Conservation (phyloP, 495 filamentous ascomycete genomes). For the Penicillium cataractarum region DNA sequence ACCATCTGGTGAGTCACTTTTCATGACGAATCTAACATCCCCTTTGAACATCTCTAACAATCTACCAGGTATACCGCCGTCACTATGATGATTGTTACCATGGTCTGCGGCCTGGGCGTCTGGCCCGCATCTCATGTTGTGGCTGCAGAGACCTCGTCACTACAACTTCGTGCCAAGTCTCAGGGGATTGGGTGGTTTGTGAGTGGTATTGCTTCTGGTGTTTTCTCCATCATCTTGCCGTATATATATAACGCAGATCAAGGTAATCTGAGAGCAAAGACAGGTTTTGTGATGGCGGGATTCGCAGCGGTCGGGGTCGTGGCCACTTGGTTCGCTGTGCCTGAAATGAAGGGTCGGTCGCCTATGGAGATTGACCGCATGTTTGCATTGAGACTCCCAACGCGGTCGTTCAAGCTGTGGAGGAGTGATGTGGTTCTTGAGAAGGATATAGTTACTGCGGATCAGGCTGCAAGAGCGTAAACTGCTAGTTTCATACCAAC, state of each 20-base stretch:
- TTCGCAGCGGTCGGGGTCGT: constrained; percentile 28
- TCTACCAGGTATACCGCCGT: constrained; percentile 34
- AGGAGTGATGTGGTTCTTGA: constrained; percentile 15
- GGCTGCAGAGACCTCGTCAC: constrained; percentile 36
- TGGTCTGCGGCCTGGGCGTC: constrained; percentile 31
- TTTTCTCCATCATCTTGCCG: constrained; percentile 35
- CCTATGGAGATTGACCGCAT: constrained; percentile 41
- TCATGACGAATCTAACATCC: neutral
- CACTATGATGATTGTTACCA: constrained; percentile 31
- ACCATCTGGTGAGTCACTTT: constrained; percentile 35
- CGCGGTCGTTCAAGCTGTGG: constrained; percentile 31
- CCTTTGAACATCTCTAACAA: neutral
- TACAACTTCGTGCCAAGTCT: constrained; percentile 37
- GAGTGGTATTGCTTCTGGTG: constrained; percentile 28
- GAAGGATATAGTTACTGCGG: neutral
- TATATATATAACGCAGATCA: constrained; percentile 42
- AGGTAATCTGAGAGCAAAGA: constrained; percentile 35
- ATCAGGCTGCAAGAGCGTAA: neutral
- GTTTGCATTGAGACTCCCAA: constrained; percentile 31
- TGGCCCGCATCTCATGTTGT: constrained; percentile 44
- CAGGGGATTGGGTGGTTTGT: constrained; percentile 43
- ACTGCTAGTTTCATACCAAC: neutral
- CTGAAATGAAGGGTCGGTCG: constrained; percentile 41
- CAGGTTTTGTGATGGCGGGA: constrained; percentile 37
- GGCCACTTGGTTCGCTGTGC: constrained; percentile 30